Evolutionary conservation across 2,329 filamentous ascomycete genomes (phyloP), one percentile per base, ranked within the genome.

Genomic region (Cladophialophora yegresii): DNA sequence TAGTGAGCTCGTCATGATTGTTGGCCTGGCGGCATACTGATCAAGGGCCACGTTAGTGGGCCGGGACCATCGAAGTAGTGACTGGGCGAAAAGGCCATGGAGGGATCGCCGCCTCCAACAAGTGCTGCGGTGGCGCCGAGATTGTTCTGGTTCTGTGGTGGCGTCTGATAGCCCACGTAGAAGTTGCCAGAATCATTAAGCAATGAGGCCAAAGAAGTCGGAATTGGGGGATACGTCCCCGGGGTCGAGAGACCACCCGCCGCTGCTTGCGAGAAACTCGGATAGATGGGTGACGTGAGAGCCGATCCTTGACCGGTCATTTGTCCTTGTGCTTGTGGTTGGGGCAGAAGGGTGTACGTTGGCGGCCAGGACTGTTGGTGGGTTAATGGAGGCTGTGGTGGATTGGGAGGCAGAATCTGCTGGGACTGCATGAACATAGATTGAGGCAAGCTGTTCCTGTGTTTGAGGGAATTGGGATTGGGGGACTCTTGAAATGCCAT

Each of bases 201-300:
- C 54, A 68, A 43, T 2, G 69, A 69, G 13, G 69, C 66, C 40
- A 69, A 58, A 3, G 68, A 70, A 22, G 69, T 68, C 6, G 69
- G 64, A 8, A 67, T 54, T 16, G 59, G 32, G 22, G 61, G 64
- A 9, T 63, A 51, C 9, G 57, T 53, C 4, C 47, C 36, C 4
- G 68, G 43, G 12, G 65, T 51, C 8, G 63, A 54, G n/a, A 56
- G 53, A 16, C 54, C 61, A 23, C 4, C 51, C 16, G 32, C 36
- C 26, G 64, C 26, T 8, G 64, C 61, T 13, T 54, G 61, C 16
- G 61, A 47, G 47, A 59, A 58, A 13, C 36, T 12, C 13, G 62
- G 53, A 54, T 54, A 66, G n/a, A 63, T 55, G 2, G 66, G 63
- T 5, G 67, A 63, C 6, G 59, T 47, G 36, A 66, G 64, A 57